These are phyloP conservation scores for Volvariella volvacea DNA, from an alignment of 1,284 basidiomycete species.

Conservation along the genomic window DNA sequence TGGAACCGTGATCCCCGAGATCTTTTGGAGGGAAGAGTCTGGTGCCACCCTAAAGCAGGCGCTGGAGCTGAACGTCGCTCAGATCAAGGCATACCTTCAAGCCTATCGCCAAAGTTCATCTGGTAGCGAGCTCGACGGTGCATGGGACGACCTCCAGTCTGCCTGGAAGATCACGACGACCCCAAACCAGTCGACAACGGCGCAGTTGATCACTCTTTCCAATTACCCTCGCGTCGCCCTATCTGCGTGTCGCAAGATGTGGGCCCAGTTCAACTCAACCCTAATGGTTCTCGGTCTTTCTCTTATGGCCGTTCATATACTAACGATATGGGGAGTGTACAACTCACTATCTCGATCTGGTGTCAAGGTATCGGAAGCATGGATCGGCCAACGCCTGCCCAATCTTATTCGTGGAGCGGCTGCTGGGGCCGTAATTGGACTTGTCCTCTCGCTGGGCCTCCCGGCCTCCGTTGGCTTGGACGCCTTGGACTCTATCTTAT, in stretches of 20 bases:
- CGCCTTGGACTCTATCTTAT: slow-evolving; percentile 36
- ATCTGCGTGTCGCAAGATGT: slow-evolving; percentile 72
- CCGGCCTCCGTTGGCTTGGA: slow-evolving; percentile 34
- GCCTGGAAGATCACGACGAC: slow-evolving; percentile 35
- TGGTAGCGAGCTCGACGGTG: slow-evolving; percentile 65
- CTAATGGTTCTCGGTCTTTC: slow-evolving; percentile 69
- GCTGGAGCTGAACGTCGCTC: slow-evolving; percentile 67
- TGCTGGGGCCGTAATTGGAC: slow-evolving; percentile 37
- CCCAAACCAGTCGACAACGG: slow-evolving; percentile 16
- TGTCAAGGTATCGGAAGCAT: slow-evolving; percentile 31
- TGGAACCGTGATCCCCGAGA: slow-evolving; percentile 86
- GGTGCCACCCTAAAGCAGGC: slow-evolving; percentile 40
- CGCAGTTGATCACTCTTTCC: slow-evolving; percentile 32
- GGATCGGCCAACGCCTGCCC: slow-evolving; percentile 26
- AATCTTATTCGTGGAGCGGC: slow-evolving; percentile 28
- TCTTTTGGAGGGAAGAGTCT: slow-evolving; percentile 52
- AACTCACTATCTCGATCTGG: slow-evolving; percentile 25
- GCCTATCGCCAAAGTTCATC: slow-evolving; percentile 67
- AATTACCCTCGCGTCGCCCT: slow-evolving; percentile 64
- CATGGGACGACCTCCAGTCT: slow-evolving; percentile 46
- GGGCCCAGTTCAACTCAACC: slow-evolving; percentile 89
- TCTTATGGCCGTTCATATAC: slow-evolving; percentile 40
- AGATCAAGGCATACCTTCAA: slow-evolving; percentile 75
- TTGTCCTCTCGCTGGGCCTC: slow-evolving; percentile 26
- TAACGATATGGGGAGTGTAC: slow-evolving; percentile 46